Evolutionary conservation across 2,329 filamentous ascomycete species (phyloP), one percentile per base, ranked within the genome.

Genomic region (Verticillium nubilum): DNA sequence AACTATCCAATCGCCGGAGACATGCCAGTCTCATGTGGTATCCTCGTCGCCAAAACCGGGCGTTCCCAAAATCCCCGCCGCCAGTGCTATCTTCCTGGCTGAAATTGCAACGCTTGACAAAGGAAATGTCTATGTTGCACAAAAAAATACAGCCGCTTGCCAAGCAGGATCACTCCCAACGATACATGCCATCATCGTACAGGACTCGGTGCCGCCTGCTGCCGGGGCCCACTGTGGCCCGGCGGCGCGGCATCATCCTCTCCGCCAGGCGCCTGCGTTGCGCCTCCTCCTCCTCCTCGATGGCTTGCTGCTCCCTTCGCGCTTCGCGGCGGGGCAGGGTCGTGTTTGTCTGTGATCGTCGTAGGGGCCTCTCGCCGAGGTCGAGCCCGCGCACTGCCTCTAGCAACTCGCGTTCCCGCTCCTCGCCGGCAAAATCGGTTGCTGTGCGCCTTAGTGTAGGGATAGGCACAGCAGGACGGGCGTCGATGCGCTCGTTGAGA

Each of bases 401-500:
- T 19, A 70, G 65, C 1, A 77, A 69, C 31, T 78, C 75, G 17
- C 69, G 68, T 33, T 70, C 67, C 47, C 63, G 70, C 50, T 50
- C 58, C 25, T 62, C 56, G 3, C 37, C 52, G 27, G 35, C 53
- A 54, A 60, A 61, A 10, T 57, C 61, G 4, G 62, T 63, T 1
- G 62, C 58, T 0, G 62, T 59, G 56, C 62, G 61, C 15, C 35
- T 55, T 1, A 64, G 37, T 2, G 58, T 31, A 4, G 63, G 60
- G 6, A 65, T 57, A 50, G 72, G 71, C 15, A 73, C 69, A 6
- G 69, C 61, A 19, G 70, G 67, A 10, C 78, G 75, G 61, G 65
- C 70, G 59, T 72, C 69, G 58, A 80, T 80, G 59, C 73, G 72
- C 31, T 71, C 71, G 58, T 80, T 80, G 58, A 75, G 74, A 59